Evolutionary conservation across 306 rosid genomes (phyloP).

Genomic region (Arachis hypogaea): DNA sequence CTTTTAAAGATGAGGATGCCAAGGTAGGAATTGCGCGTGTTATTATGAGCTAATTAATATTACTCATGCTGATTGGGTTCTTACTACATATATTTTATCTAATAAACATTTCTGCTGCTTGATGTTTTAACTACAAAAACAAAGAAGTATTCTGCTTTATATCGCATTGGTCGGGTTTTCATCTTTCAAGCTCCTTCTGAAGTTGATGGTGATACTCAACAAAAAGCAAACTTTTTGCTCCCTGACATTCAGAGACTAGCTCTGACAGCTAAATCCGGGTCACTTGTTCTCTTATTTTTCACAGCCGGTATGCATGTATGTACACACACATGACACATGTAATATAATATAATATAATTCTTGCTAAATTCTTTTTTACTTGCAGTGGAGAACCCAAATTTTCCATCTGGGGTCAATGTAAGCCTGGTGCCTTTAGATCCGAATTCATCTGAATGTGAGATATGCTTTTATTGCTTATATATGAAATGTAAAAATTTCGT

Average conservation of each 20-base stretch:
- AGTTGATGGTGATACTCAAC: constrained; percentile 48
- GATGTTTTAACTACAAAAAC: constrained; percentile 18
- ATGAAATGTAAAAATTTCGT: constrained; percentile 10
- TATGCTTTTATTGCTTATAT: constrained; percentile 36
- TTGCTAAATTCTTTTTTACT: constrained; percentile 35
- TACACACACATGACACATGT: not conserved
- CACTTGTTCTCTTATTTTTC: constrained; percentile 65
- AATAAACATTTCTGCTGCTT: constrained; percentile 26
- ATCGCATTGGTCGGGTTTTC: constrained; percentile 63
- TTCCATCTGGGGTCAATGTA: constrained; percentile 48
- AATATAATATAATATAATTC: not conserved
- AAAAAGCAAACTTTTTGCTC: constrained; percentile 65
- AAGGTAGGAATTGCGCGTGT: constrained; percentile 56
- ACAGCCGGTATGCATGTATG: constrained; percentile 64
- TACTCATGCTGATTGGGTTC: constrained; percentile 13
- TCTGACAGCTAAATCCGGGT: constrained; percentile 55
- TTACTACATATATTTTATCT: constrained; percentile 17
- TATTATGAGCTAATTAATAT: constrained; percentile 26
- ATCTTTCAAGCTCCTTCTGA: constrained; percentile 47
- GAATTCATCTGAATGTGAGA: constrained; percentile 68
- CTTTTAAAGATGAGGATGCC: constrained; percentile 47
- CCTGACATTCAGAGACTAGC: constrained; percentile 72
- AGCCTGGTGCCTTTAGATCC: constrained; percentile 52
- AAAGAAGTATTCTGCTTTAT: constrained; percentile 57
- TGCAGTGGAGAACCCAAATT: constrained; percentile 60